A percentile compares a stretch with the other conserved stretches of the same genome.
These are phyloP conservation scores for Trametes sp. DNA, from an alignment of 1,284 basidiomycete genomes.

Conservation along the genomic window DNA sequence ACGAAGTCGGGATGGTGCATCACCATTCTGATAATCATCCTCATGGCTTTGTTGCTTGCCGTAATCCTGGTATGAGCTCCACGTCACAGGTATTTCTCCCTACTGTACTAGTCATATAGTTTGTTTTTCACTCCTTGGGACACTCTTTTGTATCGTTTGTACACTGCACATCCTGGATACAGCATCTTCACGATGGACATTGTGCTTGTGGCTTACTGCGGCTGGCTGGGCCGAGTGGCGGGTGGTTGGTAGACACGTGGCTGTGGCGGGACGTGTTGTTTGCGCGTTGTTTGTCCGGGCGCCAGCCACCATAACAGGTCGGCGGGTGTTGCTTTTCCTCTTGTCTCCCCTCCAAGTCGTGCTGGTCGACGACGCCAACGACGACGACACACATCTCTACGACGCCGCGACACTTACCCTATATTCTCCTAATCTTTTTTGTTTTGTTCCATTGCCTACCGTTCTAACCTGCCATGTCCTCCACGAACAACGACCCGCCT, in stretches of 20 bases:
- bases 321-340: conserved; percentile 22
- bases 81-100: conserved; percentile 14
- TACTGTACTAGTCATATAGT: conserved; percentile 27
- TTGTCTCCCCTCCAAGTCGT: conserved; percentile 23
- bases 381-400: conserved; percentile 16
- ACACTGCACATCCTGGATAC: conserved; percentile 5
- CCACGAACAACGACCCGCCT: conserved; percentile 57
- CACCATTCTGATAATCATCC: conserved; percentile 62
- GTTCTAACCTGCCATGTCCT: conserved; percentile 23
- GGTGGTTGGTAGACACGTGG: conserved; percentile 19
- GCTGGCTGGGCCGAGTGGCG: not conserved
- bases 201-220: not conserved
- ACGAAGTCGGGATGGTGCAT: conserved; percentile 80
- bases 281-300: conserved; percentile 35
- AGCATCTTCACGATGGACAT: not conserved
- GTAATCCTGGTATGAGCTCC: conserved; percentile 62
- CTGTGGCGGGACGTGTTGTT: conserved; percentile 30
- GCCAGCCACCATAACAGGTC: conserved; percentile 19
- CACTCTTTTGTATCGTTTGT: conserved; percentile 21
- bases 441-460: conserved; percentile 20
- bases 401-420: conserved; percentile 8
- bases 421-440: conserved; percentile 5
- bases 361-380: conserved; percentile 30
- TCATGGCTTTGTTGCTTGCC: conserved; percentile 61
- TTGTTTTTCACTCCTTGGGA: conserved; percentile 19